A percentile compares a stretch with the other conserved stretches of the same genome.
Evolutionary conservation across 192 early-diverging fungal species (phyloP).

Genomic region (Rhizoclosmatium sp.): DNA sequence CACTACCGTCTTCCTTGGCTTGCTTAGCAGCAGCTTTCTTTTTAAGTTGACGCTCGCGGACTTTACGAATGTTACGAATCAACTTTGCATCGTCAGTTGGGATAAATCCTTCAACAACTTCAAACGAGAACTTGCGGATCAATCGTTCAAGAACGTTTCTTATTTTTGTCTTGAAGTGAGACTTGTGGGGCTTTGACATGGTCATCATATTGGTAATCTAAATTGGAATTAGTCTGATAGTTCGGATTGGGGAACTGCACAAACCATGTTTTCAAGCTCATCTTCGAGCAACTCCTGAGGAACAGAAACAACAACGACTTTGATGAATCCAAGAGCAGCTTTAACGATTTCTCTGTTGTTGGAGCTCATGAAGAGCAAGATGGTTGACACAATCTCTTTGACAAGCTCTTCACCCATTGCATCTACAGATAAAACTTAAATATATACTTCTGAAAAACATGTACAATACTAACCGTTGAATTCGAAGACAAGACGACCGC

Average conservation of each 20-base stretch:
- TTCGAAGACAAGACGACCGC: conserved; percentile 91
- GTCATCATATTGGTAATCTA: conserved; percentile 69
- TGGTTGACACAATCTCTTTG: conserved; percentile 79
- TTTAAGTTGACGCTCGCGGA: conserved; percentile 83
- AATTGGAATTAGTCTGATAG: conserved; percentile 20
- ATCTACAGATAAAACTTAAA: conserved; percentile 40
- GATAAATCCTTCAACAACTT: conserved; percentile 77
- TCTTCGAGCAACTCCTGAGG: conserved; percentile 73
- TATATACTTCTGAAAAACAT: conserved; percentile 4
- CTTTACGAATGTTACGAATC: conserved; percentile 91
- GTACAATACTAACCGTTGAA: conserved; percentile 62
- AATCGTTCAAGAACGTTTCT: conserved; percentile 93
- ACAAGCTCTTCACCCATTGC: conserved; percentile 69
- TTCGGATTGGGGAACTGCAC: not conserved
- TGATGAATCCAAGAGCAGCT: conserved; percentile 90
- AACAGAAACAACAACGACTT: conserved; percentile 84
- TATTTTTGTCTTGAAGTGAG: conserved; percentile 89
- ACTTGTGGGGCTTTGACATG: conserved; percentile 87
- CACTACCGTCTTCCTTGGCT: conserved; percentile 51
- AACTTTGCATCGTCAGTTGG: conserved; percentile 91
- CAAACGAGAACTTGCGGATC: conserved; percentile 83
- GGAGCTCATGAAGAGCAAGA: conserved; percentile 81
- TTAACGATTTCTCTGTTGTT: conserved; percentile 92
- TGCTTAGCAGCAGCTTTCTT: conserved; percentile 39
- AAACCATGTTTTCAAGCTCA: conserved; percentile 77